Percentiles rank a stretch among this genome's conserved stretches.
phyloP scores from a whole-genome alignment of 352 stramenopile genomes.

The Pythium rhizo-oryzae region DNA sequence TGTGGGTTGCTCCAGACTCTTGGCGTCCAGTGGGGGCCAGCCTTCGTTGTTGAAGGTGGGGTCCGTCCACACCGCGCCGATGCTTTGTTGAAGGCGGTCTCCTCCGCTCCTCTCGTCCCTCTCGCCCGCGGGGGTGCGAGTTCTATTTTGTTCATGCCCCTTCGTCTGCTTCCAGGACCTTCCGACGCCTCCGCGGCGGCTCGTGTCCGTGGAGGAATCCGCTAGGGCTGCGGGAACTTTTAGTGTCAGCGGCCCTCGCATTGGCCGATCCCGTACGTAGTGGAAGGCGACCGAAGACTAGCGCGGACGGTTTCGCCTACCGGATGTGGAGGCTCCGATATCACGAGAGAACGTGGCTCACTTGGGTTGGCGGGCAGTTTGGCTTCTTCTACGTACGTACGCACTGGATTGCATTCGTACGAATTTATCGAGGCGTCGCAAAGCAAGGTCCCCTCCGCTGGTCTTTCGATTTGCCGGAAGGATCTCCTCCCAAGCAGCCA shows the following conservation, averaged over 20 bases:
- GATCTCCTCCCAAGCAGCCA: constrained; percentile 8
- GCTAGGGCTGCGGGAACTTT: background rate
- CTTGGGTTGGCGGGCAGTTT: background rate
- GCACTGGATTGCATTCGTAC: background rate
- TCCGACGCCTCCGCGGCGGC: too few relatives aligned
- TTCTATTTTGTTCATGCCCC: background rate
- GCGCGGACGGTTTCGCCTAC: background rate
- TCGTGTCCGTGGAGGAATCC: background rate
- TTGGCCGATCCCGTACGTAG: background rate
- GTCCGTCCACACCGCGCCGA: background rate
- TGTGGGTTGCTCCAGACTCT: too few relatives aligned
- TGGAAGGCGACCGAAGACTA: background rate
- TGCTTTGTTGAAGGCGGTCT: background rate
- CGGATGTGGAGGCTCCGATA: background rate
- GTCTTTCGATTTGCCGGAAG: background rate
- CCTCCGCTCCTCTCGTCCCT: too few relatives aligned
- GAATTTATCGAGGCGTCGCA: background rate
- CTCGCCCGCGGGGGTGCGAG: background rate
- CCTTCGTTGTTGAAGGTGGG: background rate
- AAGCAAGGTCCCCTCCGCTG: background rate
- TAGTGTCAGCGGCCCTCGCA: background rate
- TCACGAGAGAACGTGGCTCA: background rate
- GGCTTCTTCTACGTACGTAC: background rate
- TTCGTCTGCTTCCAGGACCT: background rate
- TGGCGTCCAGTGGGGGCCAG: too few relatives aligned